Conservation (phyloP, 225 moss, liverwort and hornwort genomes). For the Ulota crispa region DNA sequence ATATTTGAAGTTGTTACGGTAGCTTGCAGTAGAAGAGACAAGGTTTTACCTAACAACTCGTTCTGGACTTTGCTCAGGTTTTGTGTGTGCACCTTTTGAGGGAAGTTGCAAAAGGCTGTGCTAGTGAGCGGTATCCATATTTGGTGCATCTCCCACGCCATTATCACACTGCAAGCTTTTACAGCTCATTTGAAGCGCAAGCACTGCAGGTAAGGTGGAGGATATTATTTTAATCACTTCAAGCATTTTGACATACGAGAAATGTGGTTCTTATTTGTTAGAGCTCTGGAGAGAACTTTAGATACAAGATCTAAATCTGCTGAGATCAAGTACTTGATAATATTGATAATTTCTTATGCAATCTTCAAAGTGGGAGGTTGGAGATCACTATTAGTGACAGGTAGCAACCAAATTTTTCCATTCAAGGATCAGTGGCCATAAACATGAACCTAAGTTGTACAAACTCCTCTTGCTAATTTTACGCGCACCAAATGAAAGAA, state of each 20-base stretch:
- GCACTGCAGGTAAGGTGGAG: constrained; percentile 67
- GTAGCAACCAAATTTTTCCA: neutral
- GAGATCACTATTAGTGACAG: neutral
- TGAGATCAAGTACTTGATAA: neutral
- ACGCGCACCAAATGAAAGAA: neutral
- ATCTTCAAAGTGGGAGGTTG: neutral
- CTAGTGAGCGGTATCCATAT: constrained; percentile 51
- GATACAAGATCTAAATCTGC: neutral
- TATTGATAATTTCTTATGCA: neutral
- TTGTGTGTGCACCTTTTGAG: constrained; percentile 68
- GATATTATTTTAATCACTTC: neutral
- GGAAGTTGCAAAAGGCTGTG: constrained; percentile 56
- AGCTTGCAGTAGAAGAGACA: neutral
- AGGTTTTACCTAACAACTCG: neutral
- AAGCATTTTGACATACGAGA: neutral
- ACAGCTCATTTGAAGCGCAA: constrained; percentile 56
- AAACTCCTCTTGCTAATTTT: neutral
- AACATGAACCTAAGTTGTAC: neutral
- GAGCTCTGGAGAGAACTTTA: neutral
- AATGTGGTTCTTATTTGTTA: neutral
- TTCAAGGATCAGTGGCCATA: neutral
- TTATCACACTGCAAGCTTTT: constrained; percentile 65
- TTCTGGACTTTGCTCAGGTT: constrained; percentile 43
- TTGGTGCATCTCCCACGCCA: constrained; percentile 55
- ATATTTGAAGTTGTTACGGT: neutral